phyloP scores from a whole-genome alignment of 1,284 basidiomycete genomes.

The Ceratobasidium papillatum region DNA sequence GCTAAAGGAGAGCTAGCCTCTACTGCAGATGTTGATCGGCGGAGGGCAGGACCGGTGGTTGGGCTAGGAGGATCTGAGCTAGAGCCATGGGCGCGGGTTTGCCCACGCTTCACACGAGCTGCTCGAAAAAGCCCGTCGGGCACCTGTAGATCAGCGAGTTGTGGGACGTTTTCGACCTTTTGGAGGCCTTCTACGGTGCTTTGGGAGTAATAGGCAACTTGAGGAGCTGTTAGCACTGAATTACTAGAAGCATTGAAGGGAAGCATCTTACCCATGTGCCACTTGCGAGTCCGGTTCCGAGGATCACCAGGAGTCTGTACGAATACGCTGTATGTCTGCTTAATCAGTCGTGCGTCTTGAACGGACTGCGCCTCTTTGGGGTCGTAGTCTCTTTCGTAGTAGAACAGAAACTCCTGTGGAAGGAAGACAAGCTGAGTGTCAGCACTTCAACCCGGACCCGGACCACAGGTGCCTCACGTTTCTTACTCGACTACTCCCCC shows the following conservation, averaged over 20 bases:
- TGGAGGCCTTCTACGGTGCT: conserved; percentile 9
- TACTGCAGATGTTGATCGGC: neutral
- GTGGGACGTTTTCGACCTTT: conserved; percentile 28
- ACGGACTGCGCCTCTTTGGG: conserved; percentile 20
- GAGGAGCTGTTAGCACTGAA: neutral
- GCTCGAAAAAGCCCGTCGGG: conserved; percentile 24
- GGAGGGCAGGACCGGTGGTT: neutral
- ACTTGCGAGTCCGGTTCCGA: conserved; percentile 19
- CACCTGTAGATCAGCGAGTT: conserved; percentile 9
- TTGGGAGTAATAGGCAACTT: conserved; percentile 34
- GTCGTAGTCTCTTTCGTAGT: conserved; percentile 32
- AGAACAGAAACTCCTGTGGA: conserved; percentile 35
- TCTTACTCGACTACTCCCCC: conserved; percentile 38
- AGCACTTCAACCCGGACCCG: neutral
- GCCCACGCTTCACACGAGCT: conserved; percentile 29
- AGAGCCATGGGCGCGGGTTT: neutral
- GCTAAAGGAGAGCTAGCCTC: neutral
- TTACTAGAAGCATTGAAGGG: neutral
- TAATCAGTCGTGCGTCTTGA: conserved; percentile 25
- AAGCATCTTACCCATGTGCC: conserved; percentile 35
- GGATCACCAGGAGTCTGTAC: conserved; percentile 14
- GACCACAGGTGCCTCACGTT: conserved; percentile 7
- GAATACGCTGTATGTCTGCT: conserved; percentile 35
- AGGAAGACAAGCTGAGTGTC: neutral
- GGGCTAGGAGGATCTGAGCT: conserved; percentile 1